Evolutionary conservation across 2,329 filamentous ascomycete species (phyloP), one percentile per base, ranked within the genome.

Genomic region (Xylariaceae sp.): DNA sequence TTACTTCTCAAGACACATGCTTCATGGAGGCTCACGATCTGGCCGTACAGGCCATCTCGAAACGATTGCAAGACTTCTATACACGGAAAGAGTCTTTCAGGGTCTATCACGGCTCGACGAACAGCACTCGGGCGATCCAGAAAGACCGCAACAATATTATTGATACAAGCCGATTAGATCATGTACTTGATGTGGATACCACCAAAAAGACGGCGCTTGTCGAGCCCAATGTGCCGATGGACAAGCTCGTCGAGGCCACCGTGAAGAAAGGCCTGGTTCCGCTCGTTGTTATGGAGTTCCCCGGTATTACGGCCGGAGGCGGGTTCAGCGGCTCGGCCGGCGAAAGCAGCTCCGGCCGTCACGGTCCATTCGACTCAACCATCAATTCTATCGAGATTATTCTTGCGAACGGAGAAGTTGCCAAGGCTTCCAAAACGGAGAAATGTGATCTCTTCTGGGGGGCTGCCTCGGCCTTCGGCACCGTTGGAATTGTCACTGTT

Each of bases 101-200:
- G n/a, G 83, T 90, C 60, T 86, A 82, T 56, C 86, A 90, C 66
- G 86, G 86, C 49, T 82, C 83, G 0, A 89, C 86, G 21, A 89
- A 88, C 67, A 87, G 81, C 64, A 90, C 86, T 29, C 81, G 86
- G 6, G 74, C 75, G 21, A 73, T 73, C 6, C 66, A 70, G 17
- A 72, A 72, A 22, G 65, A 64, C 37, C 60, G 64, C 11, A 72
- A 74, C 60, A 78, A 77, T 55, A 77, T 80, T 8, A 72, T 91
- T 44, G 83, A 88, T 62, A 88, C 83, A 29, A 84, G 81, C 64
- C 59, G 62, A 4, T 74, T 91, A 8, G 74, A 71, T 52, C 74
- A 78, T 62, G 77, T 91, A 14, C 68, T 91, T 8, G 65, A 70
- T 7, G 68, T 91, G 37, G 76, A 88, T 58, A 62, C 55, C 0